Percentiles rank a stretch among this genome's conserved stretches.
phyloP scores from a whole-genome alignment of 148 eudicot species.

The Amaranthus palmeri region DNA sequence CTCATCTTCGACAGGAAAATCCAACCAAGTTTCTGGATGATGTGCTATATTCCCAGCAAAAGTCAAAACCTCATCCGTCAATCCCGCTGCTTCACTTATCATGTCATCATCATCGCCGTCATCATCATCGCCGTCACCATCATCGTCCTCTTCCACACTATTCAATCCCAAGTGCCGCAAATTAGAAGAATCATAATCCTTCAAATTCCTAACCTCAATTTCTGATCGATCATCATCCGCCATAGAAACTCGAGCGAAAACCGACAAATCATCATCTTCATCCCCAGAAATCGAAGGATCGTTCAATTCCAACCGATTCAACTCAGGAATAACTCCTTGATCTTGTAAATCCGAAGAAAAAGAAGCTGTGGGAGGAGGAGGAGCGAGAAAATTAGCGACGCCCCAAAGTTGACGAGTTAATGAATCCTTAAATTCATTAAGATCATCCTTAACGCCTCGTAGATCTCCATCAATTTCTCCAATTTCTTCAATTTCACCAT shows the following conservation, averaged over 20 bases:
- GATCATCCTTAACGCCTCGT: slow-evolving; percentile 65
- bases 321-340: slow-evolving; percentile 13
- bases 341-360: slow-evolving; percentile 32
- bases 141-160: slow-evolving; percentile 11
- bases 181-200: neutral
- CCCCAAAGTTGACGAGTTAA: slow-evolving; percentile 80
- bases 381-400: slow-evolving; percentile 82
- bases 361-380: slow-evolving; percentile 64
- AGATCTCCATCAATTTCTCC: slow-evolving; percentile 18
- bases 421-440: slow-evolving; percentile 56
- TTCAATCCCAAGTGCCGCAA: slow-evolving; percentile 10
- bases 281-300: slow-evolving; percentile 20
- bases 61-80: slow-evolving; percentile 82
- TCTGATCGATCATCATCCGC: slow-evolving; percentile 6
- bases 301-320: slow-evolving; percentile 19
- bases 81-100: slow-evolving; percentile 43
- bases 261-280: slow-evolving; percentile 16
- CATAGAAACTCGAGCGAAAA: slow-evolving; percentile 4
- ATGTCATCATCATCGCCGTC: slow-evolving; percentile 29
- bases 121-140: slow-evolving; percentile 13
- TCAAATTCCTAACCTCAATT: neutral
- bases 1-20: slow-evolving; percentile 75
- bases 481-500: neutral
- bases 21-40: slow-evolving; percentile 97
- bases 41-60: slow-evolving; percentile 79